A percentile compares a stretch with the other conserved stretches of the same genome.
These are phyloP conservation scores for Phytophthora megakarya DNA, from an alignment of 352 stramenopile species.

Conservation along the genomic window DNA sequence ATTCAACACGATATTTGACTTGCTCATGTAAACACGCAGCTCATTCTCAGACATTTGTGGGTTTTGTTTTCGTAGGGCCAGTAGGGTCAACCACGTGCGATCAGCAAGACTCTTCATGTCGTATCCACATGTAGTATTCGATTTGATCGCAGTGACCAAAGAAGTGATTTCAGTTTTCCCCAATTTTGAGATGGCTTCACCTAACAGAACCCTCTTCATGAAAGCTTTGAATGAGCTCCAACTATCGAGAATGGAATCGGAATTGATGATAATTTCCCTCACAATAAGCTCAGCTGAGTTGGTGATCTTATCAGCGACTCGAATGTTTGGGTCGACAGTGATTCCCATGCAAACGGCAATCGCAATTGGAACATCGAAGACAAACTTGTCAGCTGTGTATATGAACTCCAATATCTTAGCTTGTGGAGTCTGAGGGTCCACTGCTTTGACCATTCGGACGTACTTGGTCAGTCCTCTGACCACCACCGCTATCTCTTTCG, in stretches of 20 bases:
- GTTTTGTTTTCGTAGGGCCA: slow-evolving; percentile 12
- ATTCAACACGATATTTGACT: slow-evolving; percentile 44
- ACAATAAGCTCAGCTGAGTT: slow-evolving; percentile 34
- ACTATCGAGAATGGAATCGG: slow-evolving; percentile 27
- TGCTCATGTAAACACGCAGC: slow-evolving; percentile 20
- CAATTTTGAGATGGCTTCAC: slow-evolving; percentile 13
- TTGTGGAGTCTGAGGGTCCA: slow-evolving; percentile 25
- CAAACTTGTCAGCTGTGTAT: slow-evolving; percentile 42
- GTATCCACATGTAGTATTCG: slow-evolving; percentile 26
- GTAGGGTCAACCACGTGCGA: slow-evolving; percentile 22
- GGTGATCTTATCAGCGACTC: slow-evolving; percentile 33
- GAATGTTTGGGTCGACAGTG: too few relatives aligned
- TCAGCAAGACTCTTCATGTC: slow-evolving; percentile 28
- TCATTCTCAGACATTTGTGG: slow-evolving; percentile 23
- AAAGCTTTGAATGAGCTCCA: slow-evolving; percentile 21
- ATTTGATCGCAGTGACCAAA: slow-evolving; percentile 15
- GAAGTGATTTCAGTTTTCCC: slow-evolving; percentile 18
- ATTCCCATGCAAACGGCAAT: too few relatives aligned
- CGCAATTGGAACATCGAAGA: slow-evolving; percentile 46
- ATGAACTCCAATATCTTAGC: slow-evolving; percentile 40
- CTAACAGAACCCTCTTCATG: slow-evolving; percentile 18
- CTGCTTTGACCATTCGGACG: slow-evolving; percentile 27
- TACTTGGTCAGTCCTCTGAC: slow-evolving; percentile 35
- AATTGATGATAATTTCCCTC: slow-evolving; percentile 30
- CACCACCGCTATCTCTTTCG: slow-evolving; percentile 33